phyloP scores from a whole-genome alignment of 2,329 filamentous ascomycete species.

The Fusarium globosum region DNA sequence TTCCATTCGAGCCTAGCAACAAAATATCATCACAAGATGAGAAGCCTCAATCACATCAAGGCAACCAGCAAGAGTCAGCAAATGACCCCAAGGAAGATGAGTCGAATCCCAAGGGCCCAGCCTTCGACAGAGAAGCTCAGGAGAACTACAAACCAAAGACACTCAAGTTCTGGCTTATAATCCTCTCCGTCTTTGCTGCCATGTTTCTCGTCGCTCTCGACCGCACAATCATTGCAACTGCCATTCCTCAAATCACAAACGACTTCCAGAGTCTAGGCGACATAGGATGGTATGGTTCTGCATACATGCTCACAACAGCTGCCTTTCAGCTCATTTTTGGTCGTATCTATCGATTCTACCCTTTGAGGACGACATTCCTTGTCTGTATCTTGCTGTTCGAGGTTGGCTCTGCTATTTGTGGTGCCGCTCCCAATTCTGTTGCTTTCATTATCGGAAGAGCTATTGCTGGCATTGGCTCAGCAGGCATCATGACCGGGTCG shows the following conservation, averaged over 20 bases:
- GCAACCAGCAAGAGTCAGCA: constrained; percentile 2
- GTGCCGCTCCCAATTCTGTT: constrained; percentile 63
- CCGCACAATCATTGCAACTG: constrained; percentile 67
- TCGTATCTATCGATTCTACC: constrained; percentile 65
- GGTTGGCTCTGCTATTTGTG: constrained; percentile 65
- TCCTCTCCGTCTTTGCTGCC: constrained; percentile 64
- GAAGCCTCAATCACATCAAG: neutral
- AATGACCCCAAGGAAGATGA: constrained; percentile 34
- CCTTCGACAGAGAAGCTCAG: constrained; percentile 46
- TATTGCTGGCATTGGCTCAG: constrained; percentile 66
- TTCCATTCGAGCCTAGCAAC: neutral
- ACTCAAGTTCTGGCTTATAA: constrained; percentile 65
- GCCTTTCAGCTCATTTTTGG: constrained; percentile 65
- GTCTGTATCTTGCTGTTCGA: constrained; percentile 63
- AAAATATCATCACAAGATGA: neutral
- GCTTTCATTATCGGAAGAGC: constrained; percentile 68
- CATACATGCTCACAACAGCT: constrained; percentile 69
- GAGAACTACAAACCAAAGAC: constrained; percentile 64
- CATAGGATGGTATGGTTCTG: constrained; percentile 72
- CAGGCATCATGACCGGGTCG: constrained; percentile 67
- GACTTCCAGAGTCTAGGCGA: constrained; percentile 68
- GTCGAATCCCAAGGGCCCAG: constrained; percentile 17
- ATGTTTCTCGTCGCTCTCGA: constrained; percentile 69
- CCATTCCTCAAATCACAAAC: constrained; percentile 66
- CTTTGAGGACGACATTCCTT: constrained; percentile 61